These are phyloP conservation scores for Nicotiana paniculata DNA, from an alignment of 257 asterid genomes.

Conservation along the genomic window DNA sequence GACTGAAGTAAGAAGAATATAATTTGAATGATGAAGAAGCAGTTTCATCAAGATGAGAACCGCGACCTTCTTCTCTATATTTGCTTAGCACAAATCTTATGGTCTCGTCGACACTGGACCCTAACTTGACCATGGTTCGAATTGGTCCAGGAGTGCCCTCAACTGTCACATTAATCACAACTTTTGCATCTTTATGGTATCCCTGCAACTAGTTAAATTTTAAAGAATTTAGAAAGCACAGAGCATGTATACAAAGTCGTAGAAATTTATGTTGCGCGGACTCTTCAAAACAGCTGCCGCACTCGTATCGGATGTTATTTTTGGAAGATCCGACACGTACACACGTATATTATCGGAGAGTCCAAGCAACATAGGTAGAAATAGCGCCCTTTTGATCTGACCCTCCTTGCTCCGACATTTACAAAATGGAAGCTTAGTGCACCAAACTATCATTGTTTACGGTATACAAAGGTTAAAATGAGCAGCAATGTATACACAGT, in stretches of 20 bases:
- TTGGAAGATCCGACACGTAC: too few relatives aligned
- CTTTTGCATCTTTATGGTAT: slow-evolving; percentile 50
- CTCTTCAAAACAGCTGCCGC: too few relatives aligned
- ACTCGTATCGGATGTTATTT: too few relatives aligned
- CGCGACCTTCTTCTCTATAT: slow-evolving; percentile 54
- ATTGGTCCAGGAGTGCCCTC: slow-evolving; percentile 78
- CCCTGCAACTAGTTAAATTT: not conserved
- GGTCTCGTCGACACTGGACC: slow-evolving; percentile 55
- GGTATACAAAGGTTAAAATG: not conserved
- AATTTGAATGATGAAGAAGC: slow-evolving; percentile 41
- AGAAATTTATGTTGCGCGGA: not conserved
- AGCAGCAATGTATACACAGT: not conserved
- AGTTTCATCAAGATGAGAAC: slow-evolving; percentile 39
- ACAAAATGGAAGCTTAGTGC: not conserved
- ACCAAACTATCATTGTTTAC: not conserved
- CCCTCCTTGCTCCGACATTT: not conserved
- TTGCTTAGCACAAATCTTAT: slow-evolving; percentile 41
- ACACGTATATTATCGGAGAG: too few relatives aligned
- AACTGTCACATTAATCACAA: slow-evolving; percentile 60
- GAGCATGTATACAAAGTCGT: not conserved
- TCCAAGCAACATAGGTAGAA: too few relatives aligned
- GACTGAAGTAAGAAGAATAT: slow-evolving; percentile 62
- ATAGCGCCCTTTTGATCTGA: not conserved
- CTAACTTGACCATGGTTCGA: slow-evolving; percentile 54
- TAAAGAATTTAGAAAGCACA: not conserved